These are phyloP conservation scores for Tolypocladium tropicale DNA, from an alignment of 2,329 filamentous ascomycete species.

Conservation along the genomic window DNA sequence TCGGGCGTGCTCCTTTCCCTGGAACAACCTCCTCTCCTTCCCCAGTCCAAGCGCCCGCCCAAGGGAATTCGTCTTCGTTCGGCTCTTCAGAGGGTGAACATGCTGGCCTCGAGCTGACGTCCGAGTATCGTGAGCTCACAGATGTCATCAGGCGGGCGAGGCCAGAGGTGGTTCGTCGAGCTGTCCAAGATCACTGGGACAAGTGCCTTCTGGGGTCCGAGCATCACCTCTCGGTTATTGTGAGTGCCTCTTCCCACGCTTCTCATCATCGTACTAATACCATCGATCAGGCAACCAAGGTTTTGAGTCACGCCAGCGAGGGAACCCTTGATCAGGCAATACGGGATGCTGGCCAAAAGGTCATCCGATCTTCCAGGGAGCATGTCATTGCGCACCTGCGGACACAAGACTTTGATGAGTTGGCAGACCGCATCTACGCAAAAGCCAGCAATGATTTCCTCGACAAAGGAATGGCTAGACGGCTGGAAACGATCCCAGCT, in stretches of 20 bases:
- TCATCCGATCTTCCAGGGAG: slow-evolving; percentile 28
- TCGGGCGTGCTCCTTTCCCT: neutral
- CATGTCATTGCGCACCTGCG: slow-evolving; percentile 32
- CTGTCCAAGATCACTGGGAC: slow-evolving; percentile 39
- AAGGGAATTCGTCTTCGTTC: no score
- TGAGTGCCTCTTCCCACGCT: slow-evolving; percentile 18
- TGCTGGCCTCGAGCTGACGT: neutral
- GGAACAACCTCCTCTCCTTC: neutral
- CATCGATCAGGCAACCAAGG: slow-evolving; percentile 35
- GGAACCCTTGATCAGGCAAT: slow-evolving; percentile 27
- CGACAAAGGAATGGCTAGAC: slow-evolving; percentile 39
- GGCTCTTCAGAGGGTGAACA: no score
- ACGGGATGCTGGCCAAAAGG: slow-evolving; percentile 32
- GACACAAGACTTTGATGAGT: slow-evolving; percentile 31
- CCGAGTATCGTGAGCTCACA: slow-evolving; percentile 12
- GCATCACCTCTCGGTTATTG: slow-evolving; percentile 42
- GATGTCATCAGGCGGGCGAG: slow-evolving; percentile 26
- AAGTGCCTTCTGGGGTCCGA: slow-evolving; percentile 39
- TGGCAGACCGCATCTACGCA: slow-evolving; percentile 31
- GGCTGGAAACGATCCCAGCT: slow-evolving; percentile 43
- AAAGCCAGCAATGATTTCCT: slow-evolving; percentile 39
- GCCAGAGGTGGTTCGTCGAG: slow-evolving; percentile 35
- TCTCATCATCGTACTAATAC: slow-evolving; percentile 11
- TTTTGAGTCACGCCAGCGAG: slow-evolving; percentile 32
- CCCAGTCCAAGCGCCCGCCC: neutral